Evolutionary conservation across 768 basidiomycete genomes (phyloP).

Genomic region (Termitomyces sp.): DNA sequence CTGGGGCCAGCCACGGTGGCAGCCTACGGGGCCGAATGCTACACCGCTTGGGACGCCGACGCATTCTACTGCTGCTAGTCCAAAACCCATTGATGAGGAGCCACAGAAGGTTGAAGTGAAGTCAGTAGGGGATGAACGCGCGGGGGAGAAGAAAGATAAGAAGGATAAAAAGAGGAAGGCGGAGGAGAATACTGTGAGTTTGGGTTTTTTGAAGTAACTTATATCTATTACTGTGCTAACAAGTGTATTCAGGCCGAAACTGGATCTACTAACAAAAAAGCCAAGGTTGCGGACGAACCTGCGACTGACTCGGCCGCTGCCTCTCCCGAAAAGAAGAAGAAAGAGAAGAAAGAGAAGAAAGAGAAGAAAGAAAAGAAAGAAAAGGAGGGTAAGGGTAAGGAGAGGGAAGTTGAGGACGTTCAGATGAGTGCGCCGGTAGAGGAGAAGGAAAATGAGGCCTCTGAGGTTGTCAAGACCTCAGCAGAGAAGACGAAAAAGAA

Average conservation of each 20-base stretch:
- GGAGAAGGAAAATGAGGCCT: constrained; percentile 15
- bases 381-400: constrained; percentile 22
- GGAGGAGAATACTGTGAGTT: constrained; percentile 23
- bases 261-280: constrained; percentile 23
- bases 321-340: constrained; percentile 24
- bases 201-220: neutral
- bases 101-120: constrained; percentile 10
- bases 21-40: constrained; percentile 61
- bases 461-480: constrained; percentile 12
- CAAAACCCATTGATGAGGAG: constrained; percentile 9
- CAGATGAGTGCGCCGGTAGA: constrained; percentile 6
- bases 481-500: constrained; percentile 14
- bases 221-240: neutral
- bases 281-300: constrained; percentile 19
- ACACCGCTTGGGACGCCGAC: constrained; percentile 66
- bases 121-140: constrained; percentile 3
- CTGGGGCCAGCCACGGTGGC: constrained; percentile 23
- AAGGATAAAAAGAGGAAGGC: constrained; percentile 30
- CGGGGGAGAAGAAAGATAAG: constrained; percentile 22
- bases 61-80: constrained; percentile 26
- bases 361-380: constrained; percentile 28
- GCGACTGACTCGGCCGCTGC: constrained; percentile 9
- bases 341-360: constrained; percentile 27
- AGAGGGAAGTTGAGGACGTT: constrained; percentile 14
- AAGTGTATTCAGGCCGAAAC: neutral